Base-by-base conservation (phyloP, 1,284 basidiomycete species). In the Pseudozyma sp. region DNA sequence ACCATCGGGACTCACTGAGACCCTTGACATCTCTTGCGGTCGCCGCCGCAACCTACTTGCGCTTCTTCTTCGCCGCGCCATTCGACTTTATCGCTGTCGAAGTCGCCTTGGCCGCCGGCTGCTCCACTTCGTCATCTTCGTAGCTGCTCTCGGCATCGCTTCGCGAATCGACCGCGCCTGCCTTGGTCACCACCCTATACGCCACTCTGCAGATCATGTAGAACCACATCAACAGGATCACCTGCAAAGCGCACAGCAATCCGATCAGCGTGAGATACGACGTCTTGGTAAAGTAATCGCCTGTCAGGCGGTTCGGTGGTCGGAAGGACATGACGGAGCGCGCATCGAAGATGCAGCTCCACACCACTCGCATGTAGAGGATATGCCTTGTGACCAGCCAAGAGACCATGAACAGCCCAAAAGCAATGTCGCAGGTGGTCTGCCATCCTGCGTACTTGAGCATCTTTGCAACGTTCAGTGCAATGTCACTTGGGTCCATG, bases 401-500 rank as follows among this genome's bases (percentile, higher is more conserved):
- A 3, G 66, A 61, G 11, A 83, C n/a, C 73, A 84, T 78, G 24
- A 84, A 99, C 60, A 89, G 81, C 33, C 87, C 91, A 84, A 98
- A 98, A 0, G 89, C 88, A 33, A 86, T 80, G 85, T 98, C 94
- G 72, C 92, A 93, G 1, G 89, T 82, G 9, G 88, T 87, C 63
- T 90, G 88, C 62, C 89, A 87, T 31, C 87, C 87, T 31, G 95
- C 87, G 85, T 99, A 99, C 62, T 92, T 91, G 74, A 93, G 86
- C 91, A 98, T 94, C 86, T 99, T 99, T 16, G 94, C 95, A 69
- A 68, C 39, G 7, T 94, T 92, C 9, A 99, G 86, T 80, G 94
- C 89, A 60, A 98, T 92, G 85, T 99, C 96, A 83, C 91, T 92
- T 71, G 90, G 90, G 82, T 99, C 96, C 94, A 97, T 96, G 39